Evolutionary conservation across 2,329 filamentous ascomycete genomes (phyloP).

Genomic region (Penicillium nordicum): DNA sequence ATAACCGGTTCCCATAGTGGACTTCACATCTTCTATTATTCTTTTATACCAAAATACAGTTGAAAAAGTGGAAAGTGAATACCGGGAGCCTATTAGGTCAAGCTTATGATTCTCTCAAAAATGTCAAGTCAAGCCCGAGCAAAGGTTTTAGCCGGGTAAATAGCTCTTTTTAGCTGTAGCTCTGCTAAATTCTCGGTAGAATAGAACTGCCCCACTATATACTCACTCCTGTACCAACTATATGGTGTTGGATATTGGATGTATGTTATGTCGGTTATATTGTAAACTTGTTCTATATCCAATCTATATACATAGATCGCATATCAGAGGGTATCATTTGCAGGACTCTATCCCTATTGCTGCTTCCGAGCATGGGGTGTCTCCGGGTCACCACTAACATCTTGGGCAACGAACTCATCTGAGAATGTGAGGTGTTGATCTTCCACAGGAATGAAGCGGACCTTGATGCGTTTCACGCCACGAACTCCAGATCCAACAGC

Average conservation of each 20-base stretch:
- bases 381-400: conserved; percentile 58
- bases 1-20: conserved; percentile 4
- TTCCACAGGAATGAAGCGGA: conserved; percentile 76
- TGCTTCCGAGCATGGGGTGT: conserved; percentile 46
- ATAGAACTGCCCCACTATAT: conserved; percentile 9
- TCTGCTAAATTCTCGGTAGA: conserved; percentile 19
- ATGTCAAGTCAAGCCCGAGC: conserved; percentile 2
- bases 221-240: background rate
- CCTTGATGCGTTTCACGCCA: conserved; percentile 76
- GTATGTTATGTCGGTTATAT: background rate
- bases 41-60: background rate
- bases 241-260: background rate
- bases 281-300: conserved; percentile 6
- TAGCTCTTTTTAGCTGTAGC: background rate
- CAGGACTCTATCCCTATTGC: conserved; percentile 6
- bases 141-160: conserved; percentile 4
- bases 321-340: conserved; percentile 18
- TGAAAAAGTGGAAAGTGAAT: background rate
- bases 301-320: conserved; percentile 18
- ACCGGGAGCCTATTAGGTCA: conserved; percentile 2
- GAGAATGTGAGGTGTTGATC: conserved; percentile 57
- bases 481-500: conserved; percentile 72
- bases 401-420: conserved; percentile 73
- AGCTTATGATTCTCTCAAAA: background rate
- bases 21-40: background rate